These are phyloP conservation scores for Rhododendron mucronatum DNA, from an alignment of 148 eudicot genomes.

Conservation along the genomic window DNA sequence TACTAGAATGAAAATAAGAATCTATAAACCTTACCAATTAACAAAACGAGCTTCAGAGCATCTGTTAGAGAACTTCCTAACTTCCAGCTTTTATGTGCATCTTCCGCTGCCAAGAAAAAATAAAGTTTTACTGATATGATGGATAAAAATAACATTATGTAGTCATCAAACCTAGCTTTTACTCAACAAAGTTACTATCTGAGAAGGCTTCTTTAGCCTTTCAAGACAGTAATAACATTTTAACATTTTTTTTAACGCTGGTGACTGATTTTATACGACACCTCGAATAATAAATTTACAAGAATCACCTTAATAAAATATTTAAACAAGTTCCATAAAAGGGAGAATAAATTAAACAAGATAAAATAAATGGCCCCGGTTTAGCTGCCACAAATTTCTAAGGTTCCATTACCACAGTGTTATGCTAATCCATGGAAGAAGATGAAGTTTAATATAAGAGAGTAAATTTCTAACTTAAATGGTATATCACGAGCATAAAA, in stretches of 20 bases:
- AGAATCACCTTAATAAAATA: background rate
- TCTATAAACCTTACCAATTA: slow-evolving; percentile 51
- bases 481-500: background rate
- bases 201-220: background rate
- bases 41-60: slow-evolving; percentile 79
- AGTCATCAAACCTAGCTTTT: background rate
- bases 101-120: slow-evolving; percentile 48
- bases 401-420: background rate
- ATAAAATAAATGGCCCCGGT: background rate
- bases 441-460: background rate
- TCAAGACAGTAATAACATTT: background rate
- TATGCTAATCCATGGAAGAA: background rate
- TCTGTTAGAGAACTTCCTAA: slow-evolving; percentile 65
- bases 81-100: slow-evolving; percentile 50
- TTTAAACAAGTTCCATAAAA: background rate
- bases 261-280: background rate
- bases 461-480: background rate
- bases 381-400: background rate
- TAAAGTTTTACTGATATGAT: background rate
- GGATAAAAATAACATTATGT: background rate
- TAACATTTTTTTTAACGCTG: background rate
- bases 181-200: background rate
- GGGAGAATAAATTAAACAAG: background rate
- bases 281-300: background rate
- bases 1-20: background rate